A percentile compares a stretch with the other conserved stretches of the same genome.
phyloP scores from a whole-genome alignment of 2,329 filamentous ascomycete genomes.

The Trichoderma arundinaceum region DNA sequence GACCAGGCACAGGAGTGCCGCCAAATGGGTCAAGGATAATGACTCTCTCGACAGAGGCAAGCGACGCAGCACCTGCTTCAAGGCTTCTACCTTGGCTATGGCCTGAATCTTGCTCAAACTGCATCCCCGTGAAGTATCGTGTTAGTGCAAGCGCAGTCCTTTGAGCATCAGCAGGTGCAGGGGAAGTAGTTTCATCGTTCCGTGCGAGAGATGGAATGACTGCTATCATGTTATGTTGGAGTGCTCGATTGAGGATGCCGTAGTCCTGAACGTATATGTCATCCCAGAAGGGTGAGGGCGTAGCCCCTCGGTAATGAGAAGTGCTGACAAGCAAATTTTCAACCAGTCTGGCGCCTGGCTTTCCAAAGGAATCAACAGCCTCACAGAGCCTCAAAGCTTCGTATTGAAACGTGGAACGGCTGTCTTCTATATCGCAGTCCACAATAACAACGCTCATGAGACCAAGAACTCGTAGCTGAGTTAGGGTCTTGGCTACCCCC shows the following conservation, averaged over 20 bases:
- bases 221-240: constrained; percentile 44
- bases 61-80: constrained; percentile 48
- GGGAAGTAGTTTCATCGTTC: constrained; percentile 48
- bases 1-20: constrained; percentile 72
- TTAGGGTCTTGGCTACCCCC: constrained; percentile 82
- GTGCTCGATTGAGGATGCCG: constrained; percentile 42
- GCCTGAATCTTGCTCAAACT: constrained; percentile 43
- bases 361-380: constrained; percentile 73
- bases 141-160: constrained; percentile 79
- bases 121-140: constrained; percentile 73
- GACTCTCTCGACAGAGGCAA: constrained; percentile 77
- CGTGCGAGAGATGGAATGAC: constrained; percentile 52
- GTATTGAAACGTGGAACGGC: constrained; percentile 53
- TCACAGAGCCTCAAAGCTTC: constrained; percentile 77
- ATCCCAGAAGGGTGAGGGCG: constrained; percentile 36
- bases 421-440: constrained; percentile 64
- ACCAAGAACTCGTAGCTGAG: constrained; percentile 81
- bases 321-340: constrained; percentile 49
- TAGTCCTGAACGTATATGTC: constrained; percentile 43
- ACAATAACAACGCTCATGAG: constrained; percentile 82
- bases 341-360: constrained; percentile 71
- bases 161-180: constrained; percentile 52
- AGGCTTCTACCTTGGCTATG: not conserved
- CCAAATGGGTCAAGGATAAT: constrained; percentile 88
- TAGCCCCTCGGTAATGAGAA: not conserved